phyloP scores from a whole-genome alignment of 2,329 filamentous ascomycete genomes.

The Ophiocordyceps unilateralis region DNA sequence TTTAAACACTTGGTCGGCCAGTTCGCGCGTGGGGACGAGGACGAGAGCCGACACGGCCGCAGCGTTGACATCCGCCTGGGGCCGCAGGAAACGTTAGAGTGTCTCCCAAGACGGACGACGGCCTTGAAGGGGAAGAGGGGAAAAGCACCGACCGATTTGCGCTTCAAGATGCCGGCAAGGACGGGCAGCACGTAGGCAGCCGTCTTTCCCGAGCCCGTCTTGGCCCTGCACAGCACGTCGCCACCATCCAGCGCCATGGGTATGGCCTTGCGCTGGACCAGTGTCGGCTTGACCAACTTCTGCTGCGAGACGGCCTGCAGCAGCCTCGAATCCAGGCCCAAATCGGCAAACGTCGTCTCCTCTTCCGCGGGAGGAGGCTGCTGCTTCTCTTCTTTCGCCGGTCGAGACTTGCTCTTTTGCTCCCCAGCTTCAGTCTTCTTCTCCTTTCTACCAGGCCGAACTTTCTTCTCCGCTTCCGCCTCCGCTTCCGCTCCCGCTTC shows the following conservation, averaged over 20 bases:
- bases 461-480: conserved; percentile 8
- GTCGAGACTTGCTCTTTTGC: neutral
- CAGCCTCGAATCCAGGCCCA: conserved; percentile 70
- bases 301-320: conserved; percentile 74
- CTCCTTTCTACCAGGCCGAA: neutral
- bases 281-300: conserved; percentile 73
- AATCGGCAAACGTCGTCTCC: conserved; percentile 49
- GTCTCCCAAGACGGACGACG: too few relatives aligned
- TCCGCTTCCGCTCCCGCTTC: conserved; percentile 8
- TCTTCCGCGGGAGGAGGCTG: conserved; percentile 6
- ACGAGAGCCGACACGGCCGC: conserved; percentile 56
- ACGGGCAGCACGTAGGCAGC: conserved; percentile 87
- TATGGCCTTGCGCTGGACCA: conserved; percentile 74
- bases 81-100: neutral
- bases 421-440: neutral
- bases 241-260: conserved; percentile 74
- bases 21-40: conserved; percentile 83
- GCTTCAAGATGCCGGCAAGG: conserved; percentile 67
- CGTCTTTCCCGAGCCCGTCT: conserved; percentile 93
- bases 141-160: conserved; percentile 40
- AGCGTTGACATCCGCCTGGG: conserved; percentile 29
- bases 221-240: conserved; percentile 81
- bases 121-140: too few relatives aligned
- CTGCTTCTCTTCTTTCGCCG: neutral
- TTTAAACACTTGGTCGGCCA: conserved; percentile 79